Evolutionary conservation across 257 asterid genomes (phyloP).

Genomic region (Ehretia macrophylla): DNA sequence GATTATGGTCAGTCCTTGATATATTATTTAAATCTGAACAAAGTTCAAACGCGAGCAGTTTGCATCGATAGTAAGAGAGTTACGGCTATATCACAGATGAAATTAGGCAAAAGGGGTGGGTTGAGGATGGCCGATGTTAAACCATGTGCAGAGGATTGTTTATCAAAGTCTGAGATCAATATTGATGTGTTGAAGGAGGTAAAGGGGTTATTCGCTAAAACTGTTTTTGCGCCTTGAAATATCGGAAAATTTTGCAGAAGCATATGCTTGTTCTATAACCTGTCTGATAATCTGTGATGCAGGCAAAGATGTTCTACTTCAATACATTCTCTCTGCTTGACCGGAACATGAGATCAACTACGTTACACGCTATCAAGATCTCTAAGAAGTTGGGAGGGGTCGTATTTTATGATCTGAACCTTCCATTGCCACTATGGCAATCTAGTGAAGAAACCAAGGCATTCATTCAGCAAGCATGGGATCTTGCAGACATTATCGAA

Average conservation of each 20-base stretch:
- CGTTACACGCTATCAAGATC: constrained; percentile 59
- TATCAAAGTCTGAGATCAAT: constrained; percentile 70
- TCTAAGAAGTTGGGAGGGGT: constrained; percentile 67
- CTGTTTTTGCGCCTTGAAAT: too few relatives aligned
- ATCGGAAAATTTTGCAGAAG: too few relatives aligned
- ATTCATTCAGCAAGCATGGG: constrained; percentile 62
- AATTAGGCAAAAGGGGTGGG: constrained; percentile 67
- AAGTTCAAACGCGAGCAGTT: constrained; percentile 80
- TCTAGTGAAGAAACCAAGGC: constrained; percentile 65
- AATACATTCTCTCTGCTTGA: constrained; percentile 81
- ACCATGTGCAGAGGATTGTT: constrained; percentile 82
- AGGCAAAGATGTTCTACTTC: constrained; percentile 84
- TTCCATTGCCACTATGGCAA: constrained; percentile 86
- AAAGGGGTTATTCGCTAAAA: too few relatives aligned
- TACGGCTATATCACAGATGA: constrained; percentile 69
- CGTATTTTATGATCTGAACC: constrained; percentile 77
- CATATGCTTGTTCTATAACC: too few relatives aligned
- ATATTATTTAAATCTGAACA: constrained; percentile 50
- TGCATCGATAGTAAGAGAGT: constrained; percentile 50
- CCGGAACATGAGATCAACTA: constrained; percentile 65
- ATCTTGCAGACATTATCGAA: constrained; percentile 74
- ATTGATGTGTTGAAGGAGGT: constrained; percentile 85
- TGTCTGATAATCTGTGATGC: too few relatives aligned
- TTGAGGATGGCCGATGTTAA: constrained; percentile 56
- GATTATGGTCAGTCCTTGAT: constrained; percentile 71